Conservation (phyloP, 257 asterid genomes). For the Nicotiana sylvestris region DNA sequence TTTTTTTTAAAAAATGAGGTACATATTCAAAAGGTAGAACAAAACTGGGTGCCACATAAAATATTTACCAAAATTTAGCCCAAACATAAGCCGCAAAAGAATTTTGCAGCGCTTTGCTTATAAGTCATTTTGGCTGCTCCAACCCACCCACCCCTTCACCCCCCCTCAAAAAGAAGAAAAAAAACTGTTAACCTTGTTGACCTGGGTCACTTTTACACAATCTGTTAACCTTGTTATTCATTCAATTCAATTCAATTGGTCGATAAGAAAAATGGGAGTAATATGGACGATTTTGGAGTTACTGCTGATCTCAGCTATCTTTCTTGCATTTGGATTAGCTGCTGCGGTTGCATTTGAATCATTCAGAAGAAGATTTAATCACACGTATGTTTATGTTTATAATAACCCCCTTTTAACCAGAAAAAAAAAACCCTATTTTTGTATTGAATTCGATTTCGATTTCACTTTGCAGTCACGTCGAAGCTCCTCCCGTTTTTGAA, state of each 20-base stretch:
- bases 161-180: no score
- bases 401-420: neutral
- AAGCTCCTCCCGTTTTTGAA: constrained; percentile 71
- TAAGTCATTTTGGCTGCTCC: no score
- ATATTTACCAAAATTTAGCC: no score
- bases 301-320: constrained; percentile 41
- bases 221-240: neutral
- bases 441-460: neutral
- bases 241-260: neutral
- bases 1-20: no score
- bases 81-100: no score
- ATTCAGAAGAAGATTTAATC: constrained; percentile 53
- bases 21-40: no score
- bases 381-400: constrained; percentile 35
- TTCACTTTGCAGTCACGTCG: constrained; percentile 53
- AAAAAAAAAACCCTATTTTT: neutral
- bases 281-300: constrained; percentile 46
- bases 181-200: neutral
- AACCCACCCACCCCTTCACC: no score
- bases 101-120: no score
- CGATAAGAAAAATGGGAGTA: constrained; percentile 30
- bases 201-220: neutral
- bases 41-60: no score
- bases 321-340: constrained; percentile 42
- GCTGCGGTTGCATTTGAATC: constrained; percentile 53